Base-by-base conservation (phyloP, 768 basidiomycete genomes). In the Sarcomyxa edulis region DNA sequence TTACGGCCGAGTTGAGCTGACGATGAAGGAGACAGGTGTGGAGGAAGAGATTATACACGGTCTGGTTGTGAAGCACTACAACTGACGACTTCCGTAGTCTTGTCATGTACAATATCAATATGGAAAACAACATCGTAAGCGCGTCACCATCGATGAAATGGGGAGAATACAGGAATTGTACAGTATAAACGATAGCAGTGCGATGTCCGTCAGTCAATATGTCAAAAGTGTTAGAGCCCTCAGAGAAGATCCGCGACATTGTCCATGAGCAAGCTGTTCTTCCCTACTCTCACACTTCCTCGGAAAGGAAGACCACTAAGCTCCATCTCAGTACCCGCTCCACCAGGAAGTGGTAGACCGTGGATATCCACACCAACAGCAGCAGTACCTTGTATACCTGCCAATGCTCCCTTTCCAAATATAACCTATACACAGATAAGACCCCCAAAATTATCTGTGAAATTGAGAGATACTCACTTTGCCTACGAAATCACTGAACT, bases 401-500 rank as follows among this genome's bases (percentile, higher is more conserved):
- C 86, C 1, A 76, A 48, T 0, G 85, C 85, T 2, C 84, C 84
- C 14, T 69, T 60, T 14, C 75, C 72, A 47, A 85, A 88, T 5
- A 88, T 69, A n/a, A 87, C 74, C 84, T 86, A 42, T 1, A 31
- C 40, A 29, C 24, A n/a, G 9, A 33, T 25, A 40, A 6, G 20
- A 15, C 36, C n/a, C 24, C 42, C 2, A 27, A 25, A 43, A 21
- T n/a, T n/a, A n/a, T n/a, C n/a, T n/a, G n/a, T n/a, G n/a, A 18
- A 9, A 7, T 45, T 48, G 7, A 27, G 6, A 12, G 6, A 26
- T n/a, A 22, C 54, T 16, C 25, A 86, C 87, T 78, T 92, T 91
- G 46, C 71, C 61, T 11, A 91, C 75, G 44, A 92, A 92, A 38
- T 69, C 66, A 43, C 81, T 78, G 46, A 92, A 89, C 50, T 84